phyloP scores from a whole-genome alignment of 257 asterid species.

The Schizonepeta tenuifolia region DNA sequence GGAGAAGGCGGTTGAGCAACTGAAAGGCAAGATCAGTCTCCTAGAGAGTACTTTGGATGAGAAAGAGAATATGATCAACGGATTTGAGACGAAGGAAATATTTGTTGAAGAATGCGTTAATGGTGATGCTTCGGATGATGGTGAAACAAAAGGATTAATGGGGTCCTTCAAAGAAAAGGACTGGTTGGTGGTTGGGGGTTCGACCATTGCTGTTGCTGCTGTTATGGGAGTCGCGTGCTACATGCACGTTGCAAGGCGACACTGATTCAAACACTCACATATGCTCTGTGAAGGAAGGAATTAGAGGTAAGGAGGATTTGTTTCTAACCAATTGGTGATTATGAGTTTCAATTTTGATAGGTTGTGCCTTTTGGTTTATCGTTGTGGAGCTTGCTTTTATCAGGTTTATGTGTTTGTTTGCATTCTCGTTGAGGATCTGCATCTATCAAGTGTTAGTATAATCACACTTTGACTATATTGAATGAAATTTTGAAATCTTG shows the following conservation, averaged over 20 bases:
- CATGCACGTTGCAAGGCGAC: constrained; percentile 44
- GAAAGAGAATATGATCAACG: constrained; percentile 52
- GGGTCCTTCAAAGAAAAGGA: constrained; percentile 39
- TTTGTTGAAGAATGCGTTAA: constrained; percentile 27
- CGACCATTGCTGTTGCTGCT: constrained; percentile 53
- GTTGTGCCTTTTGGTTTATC: constrained; percentile 34
- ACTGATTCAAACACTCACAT: constrained; percentile 28
- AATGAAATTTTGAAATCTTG: constrained; percentile 15
- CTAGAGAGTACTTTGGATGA: constrained; percentile 55
- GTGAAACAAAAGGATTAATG: constrained; percentile 37
- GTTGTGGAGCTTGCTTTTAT: constrained; percentile 36
- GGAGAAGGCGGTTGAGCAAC: constrained; percentile 44
- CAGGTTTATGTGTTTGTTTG: constrained; percentile 28
- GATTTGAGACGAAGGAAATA: constrained; percentile 42
- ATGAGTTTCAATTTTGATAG: constrained; percentile 62
- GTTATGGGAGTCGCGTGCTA: constrained; percentile 50
- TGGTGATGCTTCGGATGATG: constrained; percentile 29
- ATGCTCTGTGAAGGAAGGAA: constrained; percentile 23
- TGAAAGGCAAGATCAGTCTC: constrained; percentile 44
- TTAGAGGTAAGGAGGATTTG: constrained; percentile 37
- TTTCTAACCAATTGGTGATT: constrained; percentile 33
- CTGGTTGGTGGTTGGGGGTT: constrained; percentile 52
- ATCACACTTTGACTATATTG: constrained; percentile 25
- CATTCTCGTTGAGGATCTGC: constrained; percentile 33
- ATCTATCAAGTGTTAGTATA: background rate